Base-by-base conservation (phyloP, 2,329 filamentous ascomycete genomes). In the Teratosphaeria zuluensis region DNA sequence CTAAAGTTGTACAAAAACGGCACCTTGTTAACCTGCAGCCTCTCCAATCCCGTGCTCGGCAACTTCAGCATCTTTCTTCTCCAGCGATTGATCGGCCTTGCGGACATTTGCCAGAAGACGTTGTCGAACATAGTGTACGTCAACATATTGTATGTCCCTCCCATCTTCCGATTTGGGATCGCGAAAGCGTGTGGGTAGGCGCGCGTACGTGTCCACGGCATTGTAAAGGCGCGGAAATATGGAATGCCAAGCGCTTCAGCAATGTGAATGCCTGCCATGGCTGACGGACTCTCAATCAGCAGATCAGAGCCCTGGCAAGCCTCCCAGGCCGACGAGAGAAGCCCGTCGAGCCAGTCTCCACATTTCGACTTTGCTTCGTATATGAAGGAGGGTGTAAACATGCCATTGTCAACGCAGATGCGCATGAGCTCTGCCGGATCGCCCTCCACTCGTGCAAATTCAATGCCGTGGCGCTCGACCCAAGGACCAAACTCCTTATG, bases 1-100 rank as follows among this genome's bases (percentile, higher is more conserved):
- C 90, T 95, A 73, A 96, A 97, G 75, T 96, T 97, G 78, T 99
- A 99, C 53, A 99, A 75, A 74, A 99, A 99, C 0, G 94, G 94
- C n/a, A 96, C 90, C 72, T 95, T 95, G 77, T 96, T 96, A 1
- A 89, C 87, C 75, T 96, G 91, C 84, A 99, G 84, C 76, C 92
- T 95, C 70, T 94, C 89, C 51, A 96, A 77, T 59, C 79, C 90
- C 1, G 94, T 99, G 63, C 85, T 87, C 56, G 87, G 88, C 31
- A 99, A 77, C 0, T 85, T 84, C 4, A 99, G 81, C 28, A 86
- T 83, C 63, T 85, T 88, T 72, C 90, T 90, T 63, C 94, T 85
- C 94, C 94, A 99, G 57, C 85, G 82, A 73, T 99, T 99, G 70
- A 99, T 83, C 72, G 97, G 94, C 11, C 88, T 84, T 0, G 92